Conservation (phyloP, 2,329 filamentous ascomycete species). For the Tolypocladium pustulatum region DNA sequence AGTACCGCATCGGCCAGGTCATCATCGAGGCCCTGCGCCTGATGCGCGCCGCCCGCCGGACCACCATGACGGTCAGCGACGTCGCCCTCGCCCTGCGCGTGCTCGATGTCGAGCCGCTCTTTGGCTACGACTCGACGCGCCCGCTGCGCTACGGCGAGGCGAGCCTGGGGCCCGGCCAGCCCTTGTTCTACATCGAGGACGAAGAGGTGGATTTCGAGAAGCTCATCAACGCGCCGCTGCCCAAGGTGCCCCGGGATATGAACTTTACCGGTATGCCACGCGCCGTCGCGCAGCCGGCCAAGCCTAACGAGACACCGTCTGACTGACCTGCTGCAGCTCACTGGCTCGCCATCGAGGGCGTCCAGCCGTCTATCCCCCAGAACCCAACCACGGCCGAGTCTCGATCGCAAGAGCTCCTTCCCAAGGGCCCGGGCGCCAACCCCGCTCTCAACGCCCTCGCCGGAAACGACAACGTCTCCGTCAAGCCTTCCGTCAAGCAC, state of each 20-base stretch:
- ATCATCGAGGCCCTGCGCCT: constrained; percentile 90
- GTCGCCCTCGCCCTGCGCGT: constrained; percentile 75
- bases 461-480: constrained; percentile 70
- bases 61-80: constrained; percentile 79
- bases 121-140: constrained; percentile 88
- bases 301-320: too few relatives aligned
- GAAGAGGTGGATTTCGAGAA: constrained; percentile 99
- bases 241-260: constrained; percentile 88
- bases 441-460: constrained; percentile 70
- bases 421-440: constrained; percentile 84
- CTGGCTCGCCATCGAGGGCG: constrained; percentile 95
- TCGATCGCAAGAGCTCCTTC: constrained; percentile 71
- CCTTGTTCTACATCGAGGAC: constrained; percentile 94
- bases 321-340: constrained; percentile 50
- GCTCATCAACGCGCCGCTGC: constrained; percentile 89
- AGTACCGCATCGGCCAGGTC: constrained; percentile 89
- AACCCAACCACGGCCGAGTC: constrained; percentile 85
- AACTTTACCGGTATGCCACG: constrained; percentile 66
- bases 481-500: constrained; percentile 91
- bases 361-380: constrained; percentile 91
- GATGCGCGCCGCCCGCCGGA: constrained; percentile 86
- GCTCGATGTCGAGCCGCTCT: constrained; percentile 87
- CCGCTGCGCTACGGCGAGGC: constrained; percentile 89
- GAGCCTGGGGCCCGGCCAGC: constrained; percentile 84
- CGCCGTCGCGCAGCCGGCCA: neutral